Percentiles rank a stretch among this genome's conserved stretches.
Evolutionary conservation across 2,329 filamentous ascomycete species (phyloP).

Genomic region (Ceratocystis cacaofunesta): DNA sequence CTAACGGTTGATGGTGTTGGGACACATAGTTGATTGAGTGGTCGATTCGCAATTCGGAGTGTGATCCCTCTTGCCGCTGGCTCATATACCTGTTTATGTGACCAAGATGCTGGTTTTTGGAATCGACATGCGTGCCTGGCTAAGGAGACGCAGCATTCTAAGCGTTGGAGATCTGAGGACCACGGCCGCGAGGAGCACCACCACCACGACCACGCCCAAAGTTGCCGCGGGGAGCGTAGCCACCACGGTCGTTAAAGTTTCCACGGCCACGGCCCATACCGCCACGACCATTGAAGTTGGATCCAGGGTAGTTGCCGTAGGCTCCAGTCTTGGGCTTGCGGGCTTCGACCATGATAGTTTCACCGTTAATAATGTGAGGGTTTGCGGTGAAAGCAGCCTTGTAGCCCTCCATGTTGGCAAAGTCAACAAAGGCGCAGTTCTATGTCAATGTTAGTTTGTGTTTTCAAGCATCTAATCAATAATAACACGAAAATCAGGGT

Average conservation of each 20-base stretch:
- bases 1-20: background rate
- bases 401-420: conserved; percentile 65
- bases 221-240: conserved; percentile 47
- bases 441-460: conserved; percentile 26
- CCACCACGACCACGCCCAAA: conserved; percentile 51
- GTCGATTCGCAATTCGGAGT: background rate
- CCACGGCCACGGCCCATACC: conserved; percentile 49
- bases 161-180: conserved; percentile 40
- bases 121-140: conserved; percentile 2
- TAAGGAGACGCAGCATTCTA: conserved; percentile 21
- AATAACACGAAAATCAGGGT: conserved; percentile 7
- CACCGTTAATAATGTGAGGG: conserved; percentile 69
- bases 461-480: background rate
- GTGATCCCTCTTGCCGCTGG: background rate
- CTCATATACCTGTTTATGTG: background rate
- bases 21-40: background rate
- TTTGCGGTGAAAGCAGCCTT: conserved; percentile 70
- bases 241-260: conserved; percentile 43
- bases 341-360: conserved; percentile 76
- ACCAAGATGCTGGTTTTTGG: background rate
- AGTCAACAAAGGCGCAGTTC: conserved; percentile 97
- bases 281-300: conserved; percentile 43
- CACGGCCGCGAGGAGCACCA: conserved; percentile 48
- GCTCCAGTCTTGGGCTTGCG: conserved; percentile 62
- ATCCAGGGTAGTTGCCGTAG: conserved; percentile 55